phyloP scores from a whole-genome alignment of 805 yeast species.

The Brettanomyces custersianus region DNA sequence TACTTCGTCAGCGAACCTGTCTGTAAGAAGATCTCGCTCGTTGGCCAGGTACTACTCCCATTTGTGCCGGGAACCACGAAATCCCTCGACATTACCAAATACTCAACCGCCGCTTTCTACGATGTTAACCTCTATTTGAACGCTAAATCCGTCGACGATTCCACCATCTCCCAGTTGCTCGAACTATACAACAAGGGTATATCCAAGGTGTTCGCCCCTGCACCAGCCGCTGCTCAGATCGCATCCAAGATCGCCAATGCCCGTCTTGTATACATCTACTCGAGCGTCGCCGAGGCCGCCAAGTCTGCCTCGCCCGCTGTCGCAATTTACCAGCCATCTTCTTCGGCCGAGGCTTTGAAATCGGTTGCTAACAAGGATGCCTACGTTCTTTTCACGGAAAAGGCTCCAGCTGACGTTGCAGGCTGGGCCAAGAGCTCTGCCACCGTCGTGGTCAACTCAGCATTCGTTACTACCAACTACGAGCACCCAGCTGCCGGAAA shows the following conservation, averaged over 20 bases:
- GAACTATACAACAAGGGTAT: conserved; percentile 25
- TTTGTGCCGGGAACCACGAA: conserved; percentile 9
- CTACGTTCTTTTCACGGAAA: conserved; percentile 5
- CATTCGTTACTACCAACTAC: conserved; percentile 26
- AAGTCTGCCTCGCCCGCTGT: conserved; percentile 12
- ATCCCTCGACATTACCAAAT: conserved; percentile 9
- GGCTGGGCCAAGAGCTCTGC: conserved; percentile 25
- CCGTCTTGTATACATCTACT: conserved; percentile 21
- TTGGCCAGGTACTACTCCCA: conserved; percentile 22
- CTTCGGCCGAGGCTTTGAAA: conserved; percentile 1
- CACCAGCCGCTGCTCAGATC: conserved; percentile 12
- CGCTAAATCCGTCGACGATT: conserved; percentile 10
- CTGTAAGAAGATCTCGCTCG: conserved; percentile 13
- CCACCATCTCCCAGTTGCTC: conserved; percentile 12
- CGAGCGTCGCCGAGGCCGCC: conserved; percentile 12
- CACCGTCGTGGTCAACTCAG: conserved; percentile 25
- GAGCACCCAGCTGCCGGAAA: conserved; percentile 24
- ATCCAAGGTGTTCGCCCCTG: conserved; percentile 16
- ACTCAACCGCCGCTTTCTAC: conserved; percentile 8
- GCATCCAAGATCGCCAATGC: conserved; percentile 25
- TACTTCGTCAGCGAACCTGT: conserved; percentile 11
- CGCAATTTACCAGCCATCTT: neutral
- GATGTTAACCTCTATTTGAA: conserved; percentile 17
- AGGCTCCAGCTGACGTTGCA: conserved; percentile 9
- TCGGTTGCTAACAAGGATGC: conserved; percentile 6